Evolutionary conservation across 164 flowering plant species (phyloP), one percentile per base, ranked within the genome.

Genomic region (Piper betle): DNA sequence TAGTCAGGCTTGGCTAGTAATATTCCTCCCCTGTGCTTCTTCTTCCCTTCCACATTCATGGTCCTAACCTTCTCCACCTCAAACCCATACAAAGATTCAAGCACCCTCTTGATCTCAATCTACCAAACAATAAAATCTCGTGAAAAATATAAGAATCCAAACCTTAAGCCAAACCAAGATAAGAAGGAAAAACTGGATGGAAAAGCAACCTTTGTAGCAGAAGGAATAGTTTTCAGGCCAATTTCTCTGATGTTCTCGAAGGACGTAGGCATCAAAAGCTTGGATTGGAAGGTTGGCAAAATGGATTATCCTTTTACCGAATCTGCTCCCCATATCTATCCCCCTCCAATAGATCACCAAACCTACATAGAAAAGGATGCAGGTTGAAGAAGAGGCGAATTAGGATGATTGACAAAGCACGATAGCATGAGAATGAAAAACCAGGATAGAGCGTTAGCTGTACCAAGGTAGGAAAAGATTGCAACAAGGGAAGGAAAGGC

Each of bases 41-140:
- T 67, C 70, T 67, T 67, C 18, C 70, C 70, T 13, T 67, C 70
- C 65, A 62, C 62, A 57, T 67, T 67, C 13, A 67, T 50, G 60
- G 70, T 67, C 20, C 61, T 55, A 11, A 67, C 70, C 64, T 67
- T 57, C 20, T 61, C 65, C 19, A 67, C 70, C 3, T 67, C 70
- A 52, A 67, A 67, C 37, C 70, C 70, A 5, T 67, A 62, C 5
- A 67, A 65, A 13, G 53, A 33, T 50, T 67, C 65, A 0, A 67
- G 62, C 9, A 67, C 70, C 52, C 70, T 62, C 70, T 62, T 67
- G 48, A 67, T 67, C 52, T 67, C 70, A 39, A 67, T 66, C 69
- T 66, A 48, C 33, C 20, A 5, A 59, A 12, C 0, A 12, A 46
- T 12, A 17, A n/a, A 46, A 12, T 6, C 39, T 18, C 39, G 33